Conservation (phyloP, 768 basidiomycete genomes). For the Trametes elegans region DNA sequence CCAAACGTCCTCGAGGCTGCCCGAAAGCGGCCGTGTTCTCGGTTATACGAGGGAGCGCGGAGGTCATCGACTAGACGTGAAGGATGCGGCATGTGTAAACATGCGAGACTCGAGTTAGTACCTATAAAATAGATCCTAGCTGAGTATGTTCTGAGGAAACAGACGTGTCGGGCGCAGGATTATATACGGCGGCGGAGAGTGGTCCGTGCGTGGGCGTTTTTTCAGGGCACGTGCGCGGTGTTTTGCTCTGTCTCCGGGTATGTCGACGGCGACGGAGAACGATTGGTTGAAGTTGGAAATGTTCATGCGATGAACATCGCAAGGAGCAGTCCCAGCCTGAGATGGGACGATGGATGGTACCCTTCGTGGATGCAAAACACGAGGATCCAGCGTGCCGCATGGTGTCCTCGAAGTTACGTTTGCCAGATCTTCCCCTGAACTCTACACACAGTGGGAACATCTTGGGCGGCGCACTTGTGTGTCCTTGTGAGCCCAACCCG, state of each 20-base stretch:
- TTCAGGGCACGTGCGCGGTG: not conserved
- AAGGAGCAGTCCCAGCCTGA: not conserved
- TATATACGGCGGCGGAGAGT: conserved; percentile 17
- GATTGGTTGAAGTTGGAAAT: too few relatives aligned
- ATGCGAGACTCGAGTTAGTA: conserved; percentile 46
- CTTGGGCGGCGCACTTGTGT: too few relatives aligned
- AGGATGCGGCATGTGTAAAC: conserved; percentile 43
- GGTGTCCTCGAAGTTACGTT: too few relatives aligned
- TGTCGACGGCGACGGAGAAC: not conserved
- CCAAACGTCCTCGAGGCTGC: conserved; percentile 40
- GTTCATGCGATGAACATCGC: too few relatives aligned
- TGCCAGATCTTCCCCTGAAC: too few relatives aligned
- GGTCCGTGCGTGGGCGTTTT: conserved; percentile 17
- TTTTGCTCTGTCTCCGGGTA: conserved; percentile 2
- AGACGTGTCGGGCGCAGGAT: not conserved
- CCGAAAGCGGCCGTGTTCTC: conserved; percentile 35
- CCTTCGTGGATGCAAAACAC: too few relatives aligned
- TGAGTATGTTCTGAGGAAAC: conserved; percentile 43
- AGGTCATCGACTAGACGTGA: conserved; percentile 41
- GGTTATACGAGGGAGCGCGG: conserved; percentile 37
- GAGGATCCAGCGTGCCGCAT: too few relatives aligned
- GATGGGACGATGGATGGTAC: too few relatives aligned
- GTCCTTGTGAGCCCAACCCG: too few relatives aligned
- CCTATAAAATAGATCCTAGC: conserved; percentile 32
- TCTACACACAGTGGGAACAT: too few relatives aligned